Evolutionary conservation across 73 alveolate genomes (phyloP).

Genomic region (Durusdinium trenchii): DNA sequence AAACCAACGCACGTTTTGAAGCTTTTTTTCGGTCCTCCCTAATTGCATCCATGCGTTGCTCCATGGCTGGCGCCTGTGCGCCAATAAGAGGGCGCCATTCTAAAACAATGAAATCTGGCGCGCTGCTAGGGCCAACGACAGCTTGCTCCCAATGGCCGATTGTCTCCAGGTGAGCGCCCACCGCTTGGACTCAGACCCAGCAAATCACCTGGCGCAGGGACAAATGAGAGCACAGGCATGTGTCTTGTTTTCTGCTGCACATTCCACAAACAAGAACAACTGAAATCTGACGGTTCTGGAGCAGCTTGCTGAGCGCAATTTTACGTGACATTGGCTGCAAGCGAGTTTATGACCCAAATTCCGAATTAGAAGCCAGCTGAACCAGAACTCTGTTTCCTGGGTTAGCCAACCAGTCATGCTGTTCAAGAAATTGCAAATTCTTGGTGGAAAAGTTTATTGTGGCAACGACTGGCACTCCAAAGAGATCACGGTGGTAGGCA

Average conservation of each 20-base stretch:
- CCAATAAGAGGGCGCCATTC: no score
- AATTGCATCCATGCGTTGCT: no score
- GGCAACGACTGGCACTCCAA: constrained; percentile 20
- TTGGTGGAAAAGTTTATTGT: neutral
- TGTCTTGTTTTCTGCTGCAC: constrained; percentile 2
- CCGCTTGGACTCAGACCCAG: no score
- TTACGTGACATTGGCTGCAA: constrained; percentile 2
- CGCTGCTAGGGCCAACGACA: no score
- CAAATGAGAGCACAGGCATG: constrained; percentile 10
- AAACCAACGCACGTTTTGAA: no score
- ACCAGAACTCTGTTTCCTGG: constrained; percentile 36
- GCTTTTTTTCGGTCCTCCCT: no score
- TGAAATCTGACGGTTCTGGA: constrained; percentile 2
- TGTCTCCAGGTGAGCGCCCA: no score
- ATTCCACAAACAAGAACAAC: neutral
- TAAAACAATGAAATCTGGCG: no score
- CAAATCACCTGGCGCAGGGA: no score
- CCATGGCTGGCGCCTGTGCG: no score
- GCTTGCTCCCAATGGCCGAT: no score
- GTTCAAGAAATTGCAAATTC: neutral
- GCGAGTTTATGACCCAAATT: neutral
- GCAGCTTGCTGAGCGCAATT: constrained; percentile 7
- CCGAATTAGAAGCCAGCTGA: constrained; percentile 4
- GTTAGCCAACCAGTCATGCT: constrained; percentile 37
- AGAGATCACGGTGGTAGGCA: constrained; percentile 8